Evolutionary conservation across 2,329 filamentous ascomycete genomes (phyloP).

Genomic region (Xylaria arbuscula): DNA sequence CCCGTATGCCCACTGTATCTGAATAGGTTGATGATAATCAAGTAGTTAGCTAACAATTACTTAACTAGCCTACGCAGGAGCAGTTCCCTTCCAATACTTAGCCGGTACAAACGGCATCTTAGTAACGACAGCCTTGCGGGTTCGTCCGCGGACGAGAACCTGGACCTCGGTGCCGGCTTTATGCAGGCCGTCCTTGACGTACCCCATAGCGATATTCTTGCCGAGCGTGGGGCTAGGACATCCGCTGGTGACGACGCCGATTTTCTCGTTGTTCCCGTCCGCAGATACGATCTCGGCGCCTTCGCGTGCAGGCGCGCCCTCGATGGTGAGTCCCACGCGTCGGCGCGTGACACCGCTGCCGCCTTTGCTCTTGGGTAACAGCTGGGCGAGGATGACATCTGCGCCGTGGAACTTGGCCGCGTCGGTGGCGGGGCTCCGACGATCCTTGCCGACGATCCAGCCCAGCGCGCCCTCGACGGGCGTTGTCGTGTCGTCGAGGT

Average conservation of each 20-base stretch:
- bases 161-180: constrained; percentile 85
- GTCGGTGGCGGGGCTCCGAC: constrained; percentile 60
- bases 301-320: constrained; percentile 90
- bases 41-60: background rate
- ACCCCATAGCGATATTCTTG: constrained; percentile 97
- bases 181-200: constrained; percentile 82
- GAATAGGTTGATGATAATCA: background rate
- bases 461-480: constrained; percentile 67
- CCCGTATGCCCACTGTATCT: background rate
- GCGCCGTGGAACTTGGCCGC: constrained; percentile 84
- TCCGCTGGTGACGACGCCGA: constrained; percentile 88
- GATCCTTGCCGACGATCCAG: constrained; percentile 88
- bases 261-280: constrained; percentile 64
- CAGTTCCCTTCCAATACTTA: constrained; percentile 74
- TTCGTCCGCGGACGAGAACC: constrained; percentile 80
- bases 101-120: constrained; percentile 91
- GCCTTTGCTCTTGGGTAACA: constrained; percentile 78
- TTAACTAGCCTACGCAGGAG: constrained; percentile 30
- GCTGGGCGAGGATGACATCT: constrained; percentile 79
- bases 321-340: constrained; percentile 82
- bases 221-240: constrained; percentile 87
- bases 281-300: constrained; percentile 77
- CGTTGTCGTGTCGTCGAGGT: constrained; percentile 81
- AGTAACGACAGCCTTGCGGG: constrained; percentile 77
- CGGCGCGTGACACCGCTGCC: constrained; percentile 76